phyloP scores from a whole-genome alignment of 2,329 filamentous ascomycete genomes.

The Xylaria sp. region DNA sequence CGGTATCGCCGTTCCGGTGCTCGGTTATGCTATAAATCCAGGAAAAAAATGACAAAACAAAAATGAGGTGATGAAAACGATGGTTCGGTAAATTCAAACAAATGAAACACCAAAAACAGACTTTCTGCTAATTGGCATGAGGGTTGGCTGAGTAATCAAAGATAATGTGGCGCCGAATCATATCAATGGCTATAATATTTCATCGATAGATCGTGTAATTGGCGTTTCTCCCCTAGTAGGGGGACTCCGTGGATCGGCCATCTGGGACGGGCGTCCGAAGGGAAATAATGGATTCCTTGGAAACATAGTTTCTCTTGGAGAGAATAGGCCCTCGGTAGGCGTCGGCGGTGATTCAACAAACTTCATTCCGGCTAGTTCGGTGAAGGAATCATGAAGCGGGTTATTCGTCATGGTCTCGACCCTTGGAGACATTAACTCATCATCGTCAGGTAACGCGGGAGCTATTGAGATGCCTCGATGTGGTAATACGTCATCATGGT shows the following conservation, averaged over 20 bases:
- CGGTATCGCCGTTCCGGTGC: constrained; percentile 38
- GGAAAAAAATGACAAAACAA: constrained; percentile 27
- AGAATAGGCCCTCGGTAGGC: constrained; percentile 59
- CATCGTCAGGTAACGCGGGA: constrained; percentile 50
- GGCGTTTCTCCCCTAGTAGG: constrained; percentile 75
- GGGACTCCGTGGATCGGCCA: constrained; percentile 74
- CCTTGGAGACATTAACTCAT: constrained; percentile 72
- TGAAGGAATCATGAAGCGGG: constrained; percentile 59
- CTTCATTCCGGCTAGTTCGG: constrained; percentile 54
- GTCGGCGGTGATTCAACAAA: constrained; percentile 60
- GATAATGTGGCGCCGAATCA: background rate
- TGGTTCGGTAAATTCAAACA: constrained; percentile 27
- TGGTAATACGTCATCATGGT: constrained; percentile 28
- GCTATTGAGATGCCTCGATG: constrained; percentile 46
- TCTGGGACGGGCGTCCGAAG: constrained; percentile 57
- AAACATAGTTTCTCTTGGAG: constrained; percentile 57
- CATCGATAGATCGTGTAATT: constrained; percentile 79
- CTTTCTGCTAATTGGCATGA: constrained; percentile 1
- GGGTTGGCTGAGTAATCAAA: background rate
- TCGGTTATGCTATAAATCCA: constrained; percentile 29
- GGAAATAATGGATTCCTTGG: constrained; percentile 59
- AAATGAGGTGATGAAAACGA: constrained; percentile 30
- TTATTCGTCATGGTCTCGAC: constrained; percentile 75
- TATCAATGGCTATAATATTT: constrained; percentile 64
- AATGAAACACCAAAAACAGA: constrained; percentile 18